A percentile compares a stretch with the other conserved stretches of the same genome.
These are phyloP conservation scores for Ophiostoma himal-ulmi DNA, from an alignment of 2,329 filamentous ascomycete genomes.

Conservation along the genomic window DNA sequence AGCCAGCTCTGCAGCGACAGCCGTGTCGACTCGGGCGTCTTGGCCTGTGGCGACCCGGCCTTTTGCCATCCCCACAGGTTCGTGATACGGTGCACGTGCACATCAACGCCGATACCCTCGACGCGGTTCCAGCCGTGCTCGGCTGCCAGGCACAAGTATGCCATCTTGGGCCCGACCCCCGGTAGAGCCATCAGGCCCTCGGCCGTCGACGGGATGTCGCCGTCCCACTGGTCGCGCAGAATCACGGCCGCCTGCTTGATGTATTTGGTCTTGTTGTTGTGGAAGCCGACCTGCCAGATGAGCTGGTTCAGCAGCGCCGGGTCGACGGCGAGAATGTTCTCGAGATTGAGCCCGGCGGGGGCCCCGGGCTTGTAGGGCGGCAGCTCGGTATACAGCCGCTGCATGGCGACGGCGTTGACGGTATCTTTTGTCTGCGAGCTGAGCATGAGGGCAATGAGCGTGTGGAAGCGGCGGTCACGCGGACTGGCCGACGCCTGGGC, in stretches of 20 bases:
- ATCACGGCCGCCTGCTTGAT: conserved; percentile 71
- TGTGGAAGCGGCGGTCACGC: conserved; percentile 70
- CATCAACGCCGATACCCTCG: conserved; percentile 84
- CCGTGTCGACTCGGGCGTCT: conserved; percentile 76
- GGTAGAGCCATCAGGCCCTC: conserved; percentile 70
- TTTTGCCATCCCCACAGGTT: conserved; percentile 87
- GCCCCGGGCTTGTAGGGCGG: conserved; percentile 44
- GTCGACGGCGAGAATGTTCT: conserved; percentile 69
- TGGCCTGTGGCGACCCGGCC: conserved; percentile 41
- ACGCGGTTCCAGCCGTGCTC: conserved; percentile 54
- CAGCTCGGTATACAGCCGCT: conserved; percentile 68
- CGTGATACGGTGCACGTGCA: conserved; percentile 90
- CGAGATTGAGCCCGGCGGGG: conserved; percentile 58
- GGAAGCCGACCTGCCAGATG: conserved; percentile 82
- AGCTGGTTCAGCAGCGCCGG: conserved; percentile 61
- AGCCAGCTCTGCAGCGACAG: conserved; percentile 73
- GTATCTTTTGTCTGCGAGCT: conserved; percentile 92
- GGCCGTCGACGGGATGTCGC: conserved; percentile 76
- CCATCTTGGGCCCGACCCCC: conserved; percentile 93
- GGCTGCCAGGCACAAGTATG: conserved; percentile 75
- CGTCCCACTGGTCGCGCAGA: conserved; percentile 60
- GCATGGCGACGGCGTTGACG: conserved; percentile 78
- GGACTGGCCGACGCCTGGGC: conserved; percentile 48
- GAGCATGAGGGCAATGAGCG: conserved; percentile 81
- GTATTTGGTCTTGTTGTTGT: conserved; percentile 82